Base-by-base conservation (phyloP, 1,284 basidiomycete species). In the Melampsora occidentalis region DNA sequence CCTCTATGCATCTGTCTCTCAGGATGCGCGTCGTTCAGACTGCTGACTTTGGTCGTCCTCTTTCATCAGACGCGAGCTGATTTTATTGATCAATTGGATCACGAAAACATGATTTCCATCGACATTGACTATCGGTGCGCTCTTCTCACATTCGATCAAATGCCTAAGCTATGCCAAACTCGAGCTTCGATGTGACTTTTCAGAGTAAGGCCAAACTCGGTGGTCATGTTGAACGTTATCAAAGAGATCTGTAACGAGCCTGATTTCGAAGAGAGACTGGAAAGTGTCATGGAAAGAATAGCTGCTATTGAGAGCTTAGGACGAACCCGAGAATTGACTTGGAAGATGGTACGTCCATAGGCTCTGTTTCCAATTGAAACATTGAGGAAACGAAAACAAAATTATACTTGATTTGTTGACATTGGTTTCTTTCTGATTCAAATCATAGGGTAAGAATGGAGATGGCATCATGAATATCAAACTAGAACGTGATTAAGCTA, bases 81-180 rank as follows among this genome's bases (percentile, higher is more conserved):
- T 35, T 76, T 76, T 49, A 59, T 76, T 18, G 66, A 65, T 48
- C 66, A 76, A 31, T 69, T 76, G 39, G 73, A 76, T 28, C 73
- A 76, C 18, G 73, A 76, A 64, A 76, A 76, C 20, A 69, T 76
- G 25, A 76, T 76, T 25, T 35, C 66, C 6, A 76, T 76, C 28
- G 73, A 76, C 42, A 69, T 61, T 51, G 73, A 76, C 49, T 76
- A 76, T 53, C 66, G 62, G 73, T 76, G 61, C 68, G 73, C 62
- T n/a, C 4, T 14, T 18, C 39, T 20, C 31, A 22, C 28, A 16
- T 51, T 35, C n/a, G 7, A 16, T 61, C 53, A 20, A 39, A n/a
- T 7, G 9, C 35, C 25, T 46, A 6, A 7, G 53, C 20, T 59
- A 25, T 31, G n/a, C 16, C n/a, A 25, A 28, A 14, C 20, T 31